Evolutionary conservation across 495 filamentous ascomycete species (phyloP).

Genomic region (Daldinia bambusicola): DNA sequence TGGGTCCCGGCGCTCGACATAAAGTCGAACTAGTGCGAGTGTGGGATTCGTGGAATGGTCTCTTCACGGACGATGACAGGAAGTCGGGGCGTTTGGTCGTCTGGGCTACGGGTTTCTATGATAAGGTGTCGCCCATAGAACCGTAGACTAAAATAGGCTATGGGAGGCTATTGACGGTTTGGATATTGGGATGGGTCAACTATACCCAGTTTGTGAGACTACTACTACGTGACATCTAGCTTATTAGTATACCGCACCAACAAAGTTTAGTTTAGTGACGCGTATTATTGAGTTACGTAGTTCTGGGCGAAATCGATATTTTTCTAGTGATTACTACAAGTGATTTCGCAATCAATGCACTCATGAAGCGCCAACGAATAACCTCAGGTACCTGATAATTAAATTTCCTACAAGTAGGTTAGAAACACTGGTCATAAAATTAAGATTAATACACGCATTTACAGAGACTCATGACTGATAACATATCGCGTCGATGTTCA

Average conservation of each 20-base stretch:
- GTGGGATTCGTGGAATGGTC: slow-evolving; percentile 82
- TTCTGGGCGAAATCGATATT: no score
- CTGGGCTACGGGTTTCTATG: slow-evolving; percentile 65
- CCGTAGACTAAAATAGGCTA: slow-evolving; percentile 4
- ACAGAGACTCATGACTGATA: background rate
- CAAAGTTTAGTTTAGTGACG: no score
- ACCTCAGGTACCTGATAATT: background rate
- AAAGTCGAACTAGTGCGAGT: slow-evolving; percentile 62
- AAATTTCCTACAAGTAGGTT: background rate
- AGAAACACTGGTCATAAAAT: background rate
- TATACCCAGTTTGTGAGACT: no score
- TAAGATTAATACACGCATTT: background rate
- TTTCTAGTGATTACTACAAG: background rate
- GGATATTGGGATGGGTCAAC: background rate
- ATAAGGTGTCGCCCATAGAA: slow-evolving; percentile 24
- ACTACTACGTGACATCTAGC: background rate
- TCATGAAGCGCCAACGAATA: background rate
- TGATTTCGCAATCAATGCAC: background rate
- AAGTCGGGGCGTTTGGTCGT: slow-evolving; percentile 87
- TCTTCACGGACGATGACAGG: slow-evolving; percentile 89
- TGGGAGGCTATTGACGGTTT: background rate
- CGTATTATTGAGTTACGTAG: no score
- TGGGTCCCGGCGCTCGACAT: slow-evolving; percentile 58
- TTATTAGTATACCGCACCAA: no score
- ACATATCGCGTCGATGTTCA: background rate